Percentiles rank a stretch among this genome's conserved stretches.
These are phyloP conservation scores for Pseudoturritis turrita DNA, from an alignment of 345 rosid species.

Conservation along the genomic window DNA sequence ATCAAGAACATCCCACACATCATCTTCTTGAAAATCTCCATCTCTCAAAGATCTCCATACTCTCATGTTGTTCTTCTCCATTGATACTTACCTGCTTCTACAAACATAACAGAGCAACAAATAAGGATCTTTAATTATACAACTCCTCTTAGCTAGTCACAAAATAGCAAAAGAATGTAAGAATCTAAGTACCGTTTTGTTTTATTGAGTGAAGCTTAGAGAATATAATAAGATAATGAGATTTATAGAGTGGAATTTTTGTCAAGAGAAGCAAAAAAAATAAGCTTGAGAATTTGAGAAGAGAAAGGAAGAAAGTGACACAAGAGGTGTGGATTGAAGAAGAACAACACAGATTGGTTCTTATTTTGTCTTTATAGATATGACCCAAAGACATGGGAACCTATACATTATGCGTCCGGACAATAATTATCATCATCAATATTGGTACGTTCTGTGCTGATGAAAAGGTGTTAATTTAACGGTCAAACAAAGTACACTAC, in stretches of 20 bases:
- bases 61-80: constrained; percentile 36
- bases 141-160: not conserved
- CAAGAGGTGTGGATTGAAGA: constrained; percentile 23
- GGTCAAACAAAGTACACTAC: constrained; percentile 24
- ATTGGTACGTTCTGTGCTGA: not conserved
- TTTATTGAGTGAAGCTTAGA: not conserved
- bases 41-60: constrained; percentile 39
- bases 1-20: constrained; percentile 43
- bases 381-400: constrained; percentile 8
- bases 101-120: not conserved
- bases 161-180: not conserved
- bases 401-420: not conserved
- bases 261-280: not conserved
- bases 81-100: constrained; percentile 7
- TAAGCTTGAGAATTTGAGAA: not conserved
- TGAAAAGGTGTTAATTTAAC: not conserved
- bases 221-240: not conserved
- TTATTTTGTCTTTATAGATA: constrained; percentile 23
- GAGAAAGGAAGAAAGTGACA: constrained; percentile 22
- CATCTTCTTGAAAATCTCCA: constrained; percentile 49
- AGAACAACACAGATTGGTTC: constrained; percentile 19
- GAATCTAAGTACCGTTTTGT: constrained; percentile 6
- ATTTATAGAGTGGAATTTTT: not conserved
- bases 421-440: constrained; percentile 1
- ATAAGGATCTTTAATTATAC: not conserved